phyloP scores from a whole-genome alignment of 176 grass and related monocot genomes.

The Poa pratensis region DNA sequence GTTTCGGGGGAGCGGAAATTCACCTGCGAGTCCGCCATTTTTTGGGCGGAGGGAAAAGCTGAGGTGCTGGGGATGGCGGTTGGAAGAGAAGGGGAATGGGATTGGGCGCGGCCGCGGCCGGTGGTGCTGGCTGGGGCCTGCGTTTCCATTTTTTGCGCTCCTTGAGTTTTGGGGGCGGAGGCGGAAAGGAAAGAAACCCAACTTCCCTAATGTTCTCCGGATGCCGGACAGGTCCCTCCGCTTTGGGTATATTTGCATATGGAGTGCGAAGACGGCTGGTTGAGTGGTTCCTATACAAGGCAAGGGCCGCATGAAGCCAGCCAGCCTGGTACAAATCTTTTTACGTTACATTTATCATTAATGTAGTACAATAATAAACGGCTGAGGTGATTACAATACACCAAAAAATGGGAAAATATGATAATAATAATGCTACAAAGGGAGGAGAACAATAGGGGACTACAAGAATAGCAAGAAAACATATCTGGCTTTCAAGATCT shows the following conservation, averaged over 20 bases:
- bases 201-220: conserved; percentile 31
- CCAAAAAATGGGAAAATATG: not conserved
- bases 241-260: not conserved
- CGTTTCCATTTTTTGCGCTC: conserved; percentile 18
- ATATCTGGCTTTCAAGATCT: not conserved
- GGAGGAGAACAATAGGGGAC: not conserved
- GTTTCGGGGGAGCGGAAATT: conserved; percentile 35
- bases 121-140: not conserved
- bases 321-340: not conserved
- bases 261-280: not conserved
- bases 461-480: not conserved
- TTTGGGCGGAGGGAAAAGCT: not conserved
- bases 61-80: conserved; percentile 31
- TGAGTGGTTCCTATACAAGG: not conserved
- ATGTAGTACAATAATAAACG: not conserved
- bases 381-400: not conserved
- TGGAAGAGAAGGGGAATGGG: conserved; percentile 26
- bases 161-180: conserved; percentile 5
- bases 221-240: conserved; percentile 3
- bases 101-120: conserved; percentile 4
- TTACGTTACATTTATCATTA: too few species aligned
- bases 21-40: conserved; percentile 60
- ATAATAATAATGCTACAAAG: not conserved
- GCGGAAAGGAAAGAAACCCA: conserved; percentile 25
- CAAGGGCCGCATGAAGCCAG: not conserved